Evolutionary conservation across 164 flowering plant species (phyloP).

Genomic region (Protea cynaroides): DNA sequence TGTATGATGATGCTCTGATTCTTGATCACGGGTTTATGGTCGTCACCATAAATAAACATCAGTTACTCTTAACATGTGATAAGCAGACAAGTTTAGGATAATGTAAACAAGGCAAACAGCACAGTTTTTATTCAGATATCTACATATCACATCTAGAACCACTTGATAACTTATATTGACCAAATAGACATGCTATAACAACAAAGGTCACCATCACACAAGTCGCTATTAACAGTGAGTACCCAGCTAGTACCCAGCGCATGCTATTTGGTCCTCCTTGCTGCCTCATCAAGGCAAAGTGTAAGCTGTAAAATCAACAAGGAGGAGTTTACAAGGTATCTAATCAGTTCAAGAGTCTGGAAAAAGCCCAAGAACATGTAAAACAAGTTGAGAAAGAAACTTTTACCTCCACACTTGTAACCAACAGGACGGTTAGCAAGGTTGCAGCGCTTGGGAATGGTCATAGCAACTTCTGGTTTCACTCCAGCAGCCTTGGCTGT

Average conservation of each 20-base stretch:
- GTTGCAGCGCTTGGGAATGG: constrained; percentile 76
- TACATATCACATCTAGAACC: too few species aligned
- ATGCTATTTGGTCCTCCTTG: neutral
- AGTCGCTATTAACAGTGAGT: neutral
- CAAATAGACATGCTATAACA: too few species aligned
- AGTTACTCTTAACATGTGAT: too few species aligned
- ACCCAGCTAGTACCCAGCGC: neutral
- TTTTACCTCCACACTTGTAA: constrained; percentile 66
- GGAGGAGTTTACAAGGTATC: neutral
- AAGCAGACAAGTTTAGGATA: too few species aligned
- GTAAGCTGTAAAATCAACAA: constrained; percentile 41
- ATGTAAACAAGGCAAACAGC: too few species aligned
- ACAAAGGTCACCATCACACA: neutral
- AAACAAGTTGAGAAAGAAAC: neutral
- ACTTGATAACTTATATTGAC: too few species aligned
- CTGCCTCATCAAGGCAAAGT: constrained; percentile 36
- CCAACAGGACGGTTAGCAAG: constrained; percentile 63
- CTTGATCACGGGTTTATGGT: too few species aligned
- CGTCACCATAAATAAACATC: too few species aligned
- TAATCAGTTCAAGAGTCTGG: neutral
- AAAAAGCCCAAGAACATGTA: neutral
- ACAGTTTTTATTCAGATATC: too few species aligned
- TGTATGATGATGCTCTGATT: too few species aligned
- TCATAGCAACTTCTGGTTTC: constrained; percentile 53
- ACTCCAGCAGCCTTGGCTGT: constrained; percentile 45